Conservation (phyloP, 306 rosid genomes). For the Urtica urens region DNA sequence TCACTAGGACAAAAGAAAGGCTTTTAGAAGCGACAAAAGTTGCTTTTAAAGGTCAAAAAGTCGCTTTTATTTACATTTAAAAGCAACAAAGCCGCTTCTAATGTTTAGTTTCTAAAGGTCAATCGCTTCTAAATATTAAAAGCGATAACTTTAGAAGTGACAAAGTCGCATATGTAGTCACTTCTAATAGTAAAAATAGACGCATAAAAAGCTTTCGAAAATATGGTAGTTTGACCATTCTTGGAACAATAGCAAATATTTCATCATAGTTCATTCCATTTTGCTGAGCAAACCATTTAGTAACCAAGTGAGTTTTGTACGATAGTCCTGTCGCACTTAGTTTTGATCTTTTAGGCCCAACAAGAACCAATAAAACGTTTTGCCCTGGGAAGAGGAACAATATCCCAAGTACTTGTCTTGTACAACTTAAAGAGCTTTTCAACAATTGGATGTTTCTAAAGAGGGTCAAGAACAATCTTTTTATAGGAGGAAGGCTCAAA, state of each 20-base stretch:
- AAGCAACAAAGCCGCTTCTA: too few relatives aligned
- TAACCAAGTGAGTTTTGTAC: neutral
- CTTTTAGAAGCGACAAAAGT: too few relatives aligned
- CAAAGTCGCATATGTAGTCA: neutral
- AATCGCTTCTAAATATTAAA: too few relatives aligned
- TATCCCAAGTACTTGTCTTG: neutral
- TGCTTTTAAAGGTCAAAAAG: too few relatives aligned
- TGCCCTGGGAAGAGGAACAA: neutral
- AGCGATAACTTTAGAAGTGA: too few relatives aligned
- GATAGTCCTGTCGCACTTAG: neutral
- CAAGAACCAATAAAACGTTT: neutral
- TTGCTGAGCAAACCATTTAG: neutral
- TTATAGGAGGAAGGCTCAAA: neutral
- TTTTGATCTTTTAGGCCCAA: neutral
- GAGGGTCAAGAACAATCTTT: neutral
- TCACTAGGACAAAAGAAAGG: neutral
- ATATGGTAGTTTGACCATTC: neutral
- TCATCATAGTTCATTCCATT: neutral
- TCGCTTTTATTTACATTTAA: too few relatives aligned
- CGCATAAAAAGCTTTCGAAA: neutral
- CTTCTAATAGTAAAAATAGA: too few relatives aligned
- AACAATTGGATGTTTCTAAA: neutral
- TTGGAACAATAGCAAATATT: neutral
- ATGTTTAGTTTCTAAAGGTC: too few relatives aligned
- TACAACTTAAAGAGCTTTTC: neutral